Conservation (phyloP, 768 basidiomycete genomes). For the Trametes cingulata region DNA sequence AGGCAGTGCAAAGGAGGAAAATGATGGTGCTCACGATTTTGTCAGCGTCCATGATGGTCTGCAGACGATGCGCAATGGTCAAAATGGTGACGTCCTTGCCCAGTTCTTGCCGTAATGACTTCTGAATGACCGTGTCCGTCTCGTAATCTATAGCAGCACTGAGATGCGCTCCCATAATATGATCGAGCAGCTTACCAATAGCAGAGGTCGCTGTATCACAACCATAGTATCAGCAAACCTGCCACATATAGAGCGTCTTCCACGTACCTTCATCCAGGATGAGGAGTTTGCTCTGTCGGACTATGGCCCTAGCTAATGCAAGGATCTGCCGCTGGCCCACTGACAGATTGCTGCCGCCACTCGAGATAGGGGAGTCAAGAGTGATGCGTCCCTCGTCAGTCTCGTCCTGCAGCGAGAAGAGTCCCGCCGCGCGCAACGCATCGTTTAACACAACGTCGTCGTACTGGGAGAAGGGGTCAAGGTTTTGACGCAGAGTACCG, state of each 20-base stretch:
- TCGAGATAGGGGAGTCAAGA: slow-evolving; percentile 46
- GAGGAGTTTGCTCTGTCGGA: slow-evolving; percentile 54
- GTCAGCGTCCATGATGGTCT: slow-evolving; percentile 53
- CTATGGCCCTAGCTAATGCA: slow-evolving; percentile 60
- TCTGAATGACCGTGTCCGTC: slow-evolving; percentile 47
- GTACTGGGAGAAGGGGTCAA: slow-evolving; percentile 59
- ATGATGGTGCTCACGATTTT: slow-evolving; percentile 42
- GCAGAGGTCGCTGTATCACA: slow-evolving; percentile 42
- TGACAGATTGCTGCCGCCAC: slow-evolving; percentile 47
- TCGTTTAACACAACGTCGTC: slow-evolving; percentile 55
- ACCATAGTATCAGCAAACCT: neutral
- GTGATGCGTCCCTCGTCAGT: slow-evolving; percentile 41
- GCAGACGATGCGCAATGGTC: slow-evolving; percentile 49
- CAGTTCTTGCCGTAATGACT: slow-evolving; percentile 39
- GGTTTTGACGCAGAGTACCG: slow-evolving; percentile 56
- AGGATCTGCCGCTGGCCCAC: slow-evolving; percentile 62
- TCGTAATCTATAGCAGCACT: slow-evolving; percentile 37
- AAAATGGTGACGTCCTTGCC: slow-evolving; percentile 45
- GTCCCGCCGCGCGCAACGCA: slow-evolving; percentile 49
- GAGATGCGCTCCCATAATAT: neutral
- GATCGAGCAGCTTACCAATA: slow-evolving; percentile 33
- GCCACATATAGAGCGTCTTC: neutral
- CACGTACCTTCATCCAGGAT: slow-evolving; percentile 55
- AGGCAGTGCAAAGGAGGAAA: neutral
- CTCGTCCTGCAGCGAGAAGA: slow-evolving; percentile 44